A percentile compares a stretch with the other conserved stretches of the same genome.
These are phyloP conservation scores for Daedaleopsis nitida DNA, from an alignment of 768 basidiomycete genomes.

Conservation along the genomic window DNA sequence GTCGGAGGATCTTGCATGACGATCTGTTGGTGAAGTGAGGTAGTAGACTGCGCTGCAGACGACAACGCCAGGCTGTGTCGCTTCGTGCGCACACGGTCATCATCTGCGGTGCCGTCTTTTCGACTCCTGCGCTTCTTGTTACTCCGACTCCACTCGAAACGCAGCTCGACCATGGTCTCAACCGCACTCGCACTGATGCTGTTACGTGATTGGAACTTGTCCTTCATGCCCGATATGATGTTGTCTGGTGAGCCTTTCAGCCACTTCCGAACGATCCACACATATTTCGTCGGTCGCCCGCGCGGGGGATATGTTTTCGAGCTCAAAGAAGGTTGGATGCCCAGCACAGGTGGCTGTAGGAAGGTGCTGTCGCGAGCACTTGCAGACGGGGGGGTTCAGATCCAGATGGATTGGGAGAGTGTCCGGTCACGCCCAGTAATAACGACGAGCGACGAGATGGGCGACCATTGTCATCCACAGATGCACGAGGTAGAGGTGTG, in stretches of 20 bases:
- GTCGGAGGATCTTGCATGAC: slow-evolving; percentile 5
- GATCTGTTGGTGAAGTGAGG: slow-evolving; percentile 17
- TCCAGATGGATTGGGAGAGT: slow-evolving; percentile 4
- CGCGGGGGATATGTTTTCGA: slow-evolving; percentile 43
- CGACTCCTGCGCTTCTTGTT: slow-evolving; percentile 28
- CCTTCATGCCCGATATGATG: slow-evolving; percentile 47
- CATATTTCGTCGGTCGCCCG: slow-evolving; percentile 53
- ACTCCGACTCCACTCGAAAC: slow-evolving; percentile 79
- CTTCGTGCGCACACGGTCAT: slow-evolving; percentile 15
- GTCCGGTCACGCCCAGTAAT: slow-evolving; percentile 6
- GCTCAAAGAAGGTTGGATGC: slow-evolving; percentile 66
- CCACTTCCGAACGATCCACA: slow-evolving; percentile 80
- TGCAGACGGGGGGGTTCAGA: slow-evolving; percentile 13
- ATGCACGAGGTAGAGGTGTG: slow-evolving; percentile 1
- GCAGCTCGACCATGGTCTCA: slow-evolving; percentile 56
- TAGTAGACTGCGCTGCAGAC: slow-evolving; percentile 22
- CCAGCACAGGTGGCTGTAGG: slow-evolving; percentile 55
- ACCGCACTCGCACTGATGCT: slow-evolving; percentile 10
- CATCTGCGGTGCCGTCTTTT: slow-evolving; percentile 28
- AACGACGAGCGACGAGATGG: slow-evolving; percentile 13
- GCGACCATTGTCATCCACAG: slow-evolving; percentile 3
- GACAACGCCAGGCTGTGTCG: slow-evolving; percentile 18
- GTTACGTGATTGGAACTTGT: slow-evolving; percentile 34
- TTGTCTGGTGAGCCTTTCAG: slow-evolving; percentile 57
- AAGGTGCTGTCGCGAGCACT: slow-evolving; percentile 14